phyloP scores from a whole-genome alignment of 805 yeast species.

The Barnettozyma wickerhamii region DNA sequence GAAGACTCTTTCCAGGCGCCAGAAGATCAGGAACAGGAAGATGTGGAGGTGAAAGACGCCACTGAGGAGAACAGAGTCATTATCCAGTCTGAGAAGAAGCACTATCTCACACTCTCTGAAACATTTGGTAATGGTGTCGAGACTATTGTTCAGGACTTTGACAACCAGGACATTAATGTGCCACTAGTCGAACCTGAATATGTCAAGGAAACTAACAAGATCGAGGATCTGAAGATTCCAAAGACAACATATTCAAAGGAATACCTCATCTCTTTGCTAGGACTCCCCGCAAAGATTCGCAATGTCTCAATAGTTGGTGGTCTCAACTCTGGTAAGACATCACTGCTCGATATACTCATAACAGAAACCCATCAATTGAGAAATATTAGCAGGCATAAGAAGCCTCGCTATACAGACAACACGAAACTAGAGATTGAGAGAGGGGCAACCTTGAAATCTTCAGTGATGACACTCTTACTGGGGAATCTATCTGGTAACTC shows the following conservation, averaged over 20 bases:
- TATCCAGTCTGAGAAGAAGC: constrained; percentile 41
- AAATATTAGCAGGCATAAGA: constrained; percentile 57
- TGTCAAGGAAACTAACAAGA: constrained; percentile 35
- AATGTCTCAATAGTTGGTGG: constrained; percentile 80
- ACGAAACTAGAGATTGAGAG: constrained; percentile 65
- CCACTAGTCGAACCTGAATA: constrained; percentile 61
- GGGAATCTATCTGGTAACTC: constrained; percentile 53
- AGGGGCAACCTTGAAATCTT: constrained; percentile 60
- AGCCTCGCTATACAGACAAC: constrained; percentile 70
- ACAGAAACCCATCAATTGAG: constrained; percentile 52
- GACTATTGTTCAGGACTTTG: constrained; percentile 51
- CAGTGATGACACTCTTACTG: constrained; percentile 58
- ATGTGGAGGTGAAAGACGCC: constrained; percentile 15
- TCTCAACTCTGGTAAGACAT: constrained; percentile 82
- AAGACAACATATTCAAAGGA: constrained; percentile 54
- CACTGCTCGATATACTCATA: constrained; percentile 65
- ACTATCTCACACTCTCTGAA: constrained; percentile 38
- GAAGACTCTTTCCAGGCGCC: constrained; percentile 16
- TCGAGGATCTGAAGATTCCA: constrained; percentile 56
- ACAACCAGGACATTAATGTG: constrained; percentile 46
- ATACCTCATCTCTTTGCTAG: constrained; percentile 48
- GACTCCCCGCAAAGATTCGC: constrained; percentile 59
- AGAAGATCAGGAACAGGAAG: constrained; percentile 24
- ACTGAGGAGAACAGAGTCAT: constrained; percentile 27
- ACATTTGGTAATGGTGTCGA: constrained; percentile 63